These are phyloP conservation scores for Diospyros lotus DNA, from an alignment of 148 eudicot genomes.

Conservation along the genomic window DNA sequence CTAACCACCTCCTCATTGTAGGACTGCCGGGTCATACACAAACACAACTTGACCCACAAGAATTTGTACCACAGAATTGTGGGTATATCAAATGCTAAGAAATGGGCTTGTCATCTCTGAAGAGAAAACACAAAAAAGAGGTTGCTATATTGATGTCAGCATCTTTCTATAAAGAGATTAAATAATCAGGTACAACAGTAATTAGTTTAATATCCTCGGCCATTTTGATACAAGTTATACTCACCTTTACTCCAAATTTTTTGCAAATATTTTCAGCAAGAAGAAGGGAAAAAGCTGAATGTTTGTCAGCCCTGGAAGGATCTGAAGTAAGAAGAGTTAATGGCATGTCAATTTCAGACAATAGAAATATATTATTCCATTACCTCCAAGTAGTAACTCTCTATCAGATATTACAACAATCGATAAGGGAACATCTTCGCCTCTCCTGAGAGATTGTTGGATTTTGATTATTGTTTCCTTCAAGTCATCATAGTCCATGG, in stretches of 20 bases:
- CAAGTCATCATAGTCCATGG: slow-evolving; percentile 69
- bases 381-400: slow-evolving; percentile 77
- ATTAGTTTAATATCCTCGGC: background rate
- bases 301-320: slow-evolving; percentile 85
- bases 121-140: background rate
- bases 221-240: background rate
- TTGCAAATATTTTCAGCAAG: slow-evolving; percentile 81
- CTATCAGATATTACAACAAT: slow-evolving; percentile 72
- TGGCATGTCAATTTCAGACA: slow-evolving; percentile 8
- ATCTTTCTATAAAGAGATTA: background rate
- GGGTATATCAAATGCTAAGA: no score
- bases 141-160: background rate
- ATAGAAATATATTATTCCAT: slow-evolving; percentile 8
- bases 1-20: no score
- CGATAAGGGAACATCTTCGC: slow-evolving; percentile 67
- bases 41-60: no score
- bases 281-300: slow-evolving; percentile 84
- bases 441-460: slow-evolving; percentile 41
- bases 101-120: background rate
- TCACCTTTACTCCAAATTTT: slow-evolving; percentile 75
- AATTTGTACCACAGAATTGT: no score
- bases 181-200: background rate
- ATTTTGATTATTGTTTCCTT: slow-evolving; percentile 59
- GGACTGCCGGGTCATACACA: no score
- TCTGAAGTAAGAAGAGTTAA: slow-evolving; percentile 44